phyloP scores from a whole-genome alignment of 83 land plant species.

The Picea abies region DNA sequence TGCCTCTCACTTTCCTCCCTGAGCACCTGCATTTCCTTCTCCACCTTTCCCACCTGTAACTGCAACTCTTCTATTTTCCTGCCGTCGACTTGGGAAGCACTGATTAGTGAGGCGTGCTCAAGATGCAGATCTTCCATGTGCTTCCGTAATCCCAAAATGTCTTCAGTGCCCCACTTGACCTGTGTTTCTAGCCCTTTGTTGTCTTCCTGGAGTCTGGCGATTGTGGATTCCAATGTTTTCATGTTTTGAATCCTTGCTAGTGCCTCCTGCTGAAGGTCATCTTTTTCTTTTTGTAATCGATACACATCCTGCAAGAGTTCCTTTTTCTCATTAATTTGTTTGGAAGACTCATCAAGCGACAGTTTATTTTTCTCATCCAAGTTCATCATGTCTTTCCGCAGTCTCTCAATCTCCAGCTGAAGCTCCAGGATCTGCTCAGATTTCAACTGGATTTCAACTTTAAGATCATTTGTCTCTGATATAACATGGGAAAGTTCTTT shows the following conservation, averaged over 20 bases:
- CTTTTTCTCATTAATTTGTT: slow-evolving; percentile 6
- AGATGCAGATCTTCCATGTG: slow-evolving; percentile 38
- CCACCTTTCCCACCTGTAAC: slow-evolving; percentile 3
- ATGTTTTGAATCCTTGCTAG: not conserved
- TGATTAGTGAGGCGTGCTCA: slow-evolving; percentile 38
- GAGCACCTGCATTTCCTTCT: slow-evolving; percentile 20
- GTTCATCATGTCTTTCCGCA: not conserved
- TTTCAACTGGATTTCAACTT: not conserved
- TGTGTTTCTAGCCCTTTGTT: slow-evolving; percentile 20
- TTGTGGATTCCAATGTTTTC: slow-evolving; percentile 10
- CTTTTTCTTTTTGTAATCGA: slow-evolving; percentile 4
- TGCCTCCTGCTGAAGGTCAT: not conserved
- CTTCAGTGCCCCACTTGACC: slow-evolving; percentile 12
- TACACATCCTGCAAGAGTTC: not conserved
- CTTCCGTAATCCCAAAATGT: slow-evolving; percentile 13
- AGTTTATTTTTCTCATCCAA: not conserved
- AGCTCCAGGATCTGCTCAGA: not conserved
- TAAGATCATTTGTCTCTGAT: not conserved
- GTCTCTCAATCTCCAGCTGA: not conserved
- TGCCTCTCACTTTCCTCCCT: slow-evolving; percentile 42
- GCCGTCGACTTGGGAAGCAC: slow-evolving; percentile 18
- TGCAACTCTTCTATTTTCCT: slow-evolving; percentile 9
- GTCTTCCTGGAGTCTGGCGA: slow-evolving; percentile 13
- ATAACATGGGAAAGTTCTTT: not conserved
- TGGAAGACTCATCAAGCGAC: not conserved